These are phyloP conservation scores for Sideroxylon spinosum DNA, from an alignment of 179 eudicot species.

Conservation along the genomic window DNA sequence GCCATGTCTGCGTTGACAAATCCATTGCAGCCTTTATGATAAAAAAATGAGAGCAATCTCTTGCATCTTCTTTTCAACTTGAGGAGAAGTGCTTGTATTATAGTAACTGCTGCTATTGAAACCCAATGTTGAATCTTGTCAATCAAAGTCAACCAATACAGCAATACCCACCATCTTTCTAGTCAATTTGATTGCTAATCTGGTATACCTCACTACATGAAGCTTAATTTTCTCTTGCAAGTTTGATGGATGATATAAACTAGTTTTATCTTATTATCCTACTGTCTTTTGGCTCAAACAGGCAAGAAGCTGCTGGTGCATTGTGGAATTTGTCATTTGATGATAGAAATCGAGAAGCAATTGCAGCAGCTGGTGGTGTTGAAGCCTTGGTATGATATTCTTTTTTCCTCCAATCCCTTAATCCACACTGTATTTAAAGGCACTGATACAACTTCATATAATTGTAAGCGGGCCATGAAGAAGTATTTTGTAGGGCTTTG, in stretches of 20 bases:
- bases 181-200: not conserved
- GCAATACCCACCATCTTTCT: not conserved
- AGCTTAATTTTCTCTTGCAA: not conserved
- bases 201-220: not conserved
- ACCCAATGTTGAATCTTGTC: not conserved
- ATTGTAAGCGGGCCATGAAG: slow-evolving; percentile 1
- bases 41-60: too few relatives aligned
- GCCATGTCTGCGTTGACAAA: not conserved
- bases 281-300: slow-evolving; percentile 16
- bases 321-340: slow-evolving; percentile 97
- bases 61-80: not conserved
- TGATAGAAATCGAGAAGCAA: slow-evolving; percentile 94
- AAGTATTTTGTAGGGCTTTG: not conserved
- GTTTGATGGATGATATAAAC: too few relatives aligned
- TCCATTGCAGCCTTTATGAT: not conserved
- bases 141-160: not conserved
- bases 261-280: not conserved
- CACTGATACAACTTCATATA: slow-evolving; percentile 6
- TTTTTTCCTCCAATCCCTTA: not conserved
- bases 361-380: slow-evolving; percentile 92
- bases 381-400: slow-evolving; percentile 82
- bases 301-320: slow-evolving; percentile 90
- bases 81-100: not conserved
- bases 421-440: slow-evolving; percentile 3
- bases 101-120: not conserved